Base-by-base conservation (phyloP, 192 early-diverging fungal species). In the Lobulomyces angularis region DNA sequence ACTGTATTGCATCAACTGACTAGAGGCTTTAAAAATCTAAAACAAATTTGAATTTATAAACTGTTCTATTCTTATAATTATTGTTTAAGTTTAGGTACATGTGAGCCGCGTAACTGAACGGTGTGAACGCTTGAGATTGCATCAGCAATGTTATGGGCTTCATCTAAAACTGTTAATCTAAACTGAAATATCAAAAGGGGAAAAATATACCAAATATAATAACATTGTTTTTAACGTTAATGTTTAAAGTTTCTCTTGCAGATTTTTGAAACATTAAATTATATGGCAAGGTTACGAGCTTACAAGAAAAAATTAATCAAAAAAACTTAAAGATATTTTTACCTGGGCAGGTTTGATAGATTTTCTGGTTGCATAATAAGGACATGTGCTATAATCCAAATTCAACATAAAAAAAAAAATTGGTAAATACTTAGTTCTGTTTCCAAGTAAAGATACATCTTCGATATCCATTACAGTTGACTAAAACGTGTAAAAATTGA, bases 221-320 rank as follows among this genome's bases (percentile, higher is more conserved):
- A 22, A 96, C 63, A 22, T 79, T 82, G 46, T 62, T 54, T 26
- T 74, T 70, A 6, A 91, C 47, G 5, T 65, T 56, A 2, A 96
- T 66, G 5, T 81, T 80, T 43, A 82, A 61, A 0, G 83, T 71
- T 37, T 86, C 82, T 18, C 92, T 58, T 0, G 85, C 75, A 0
- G 70, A 54, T 35, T 69, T 65, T 30, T 82, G 80, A n/a, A 91
- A 57, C 37, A 92, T 50, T 35, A 85, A 67, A 38, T 84, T 82
- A 56, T 96, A 96, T 1, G 91, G 91, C 22, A 96, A 47, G n/a
- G 81, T 79, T 0, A 96, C 80, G 6, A 92, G 58, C 59, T 88
- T 58, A 16, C 58, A 43, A 2, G 33, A 21, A 4, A 37, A 34
- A 8, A 61, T 41, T 31, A 17, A 24, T 3, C 21, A 20, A 33